Percentiles rank a stretch among this genome's conserved stretches.
phyloP scores from a whole-genome alignment of 805 yeast genomes.

The Vanderwaltozyma yarrowii region DNA sequence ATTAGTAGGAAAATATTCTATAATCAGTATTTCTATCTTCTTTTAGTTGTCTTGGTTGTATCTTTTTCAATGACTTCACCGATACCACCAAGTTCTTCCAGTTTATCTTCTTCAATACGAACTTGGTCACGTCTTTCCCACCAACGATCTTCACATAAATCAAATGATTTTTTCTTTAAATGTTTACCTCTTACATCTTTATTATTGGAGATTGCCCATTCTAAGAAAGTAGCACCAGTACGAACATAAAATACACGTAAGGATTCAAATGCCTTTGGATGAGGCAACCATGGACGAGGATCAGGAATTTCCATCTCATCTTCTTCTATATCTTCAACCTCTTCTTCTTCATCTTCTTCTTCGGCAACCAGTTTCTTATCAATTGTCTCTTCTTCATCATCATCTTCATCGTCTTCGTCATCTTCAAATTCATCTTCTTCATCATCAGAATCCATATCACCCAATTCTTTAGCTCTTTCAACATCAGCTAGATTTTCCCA shows the following conservation, averaged over 20 bases:
- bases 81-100: constrained; percentile 86
- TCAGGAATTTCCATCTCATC: constrained; percentile 72
- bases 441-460: constrained; percentile 51
- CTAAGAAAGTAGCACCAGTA: constrained; percentile 76
- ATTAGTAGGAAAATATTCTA: too few species aligned
- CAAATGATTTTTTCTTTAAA: constrained; percentile 81
- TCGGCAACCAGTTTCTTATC: constrained; percentile 36
- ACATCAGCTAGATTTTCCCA: constrained; percentile 77
- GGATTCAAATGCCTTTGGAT: constrained; percentile 87
- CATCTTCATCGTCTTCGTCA: constrained; percentile 57
- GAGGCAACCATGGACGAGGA: constrained; percentile 93
- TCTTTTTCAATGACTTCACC: constrained; percentile 80
- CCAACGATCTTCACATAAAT: constrained; percentile 88
- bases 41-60: constrained; percentile 42
- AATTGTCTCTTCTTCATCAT: constrained; percentile 39
- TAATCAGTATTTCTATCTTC: too few species aligned
- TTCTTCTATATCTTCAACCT: constrained; percentile 49
- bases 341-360: constrained; percentile 54
- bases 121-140: constrained; percentile 97
- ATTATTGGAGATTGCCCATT: constrained; percentile 87
- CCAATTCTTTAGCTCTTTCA: constrained; percentile 40
- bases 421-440: constrained; percentile 57
- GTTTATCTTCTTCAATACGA: constrained; percentile 74
- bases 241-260: constrained; percentile 77
- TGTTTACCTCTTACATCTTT: constrained; percentile 83